Percentiles rank a stretch among this genome's conserved stretches.
phyloP scores from a whole-genome alignment of 805 yeast genomes.

The Tetrapisispora nanseiensis region DNA sequence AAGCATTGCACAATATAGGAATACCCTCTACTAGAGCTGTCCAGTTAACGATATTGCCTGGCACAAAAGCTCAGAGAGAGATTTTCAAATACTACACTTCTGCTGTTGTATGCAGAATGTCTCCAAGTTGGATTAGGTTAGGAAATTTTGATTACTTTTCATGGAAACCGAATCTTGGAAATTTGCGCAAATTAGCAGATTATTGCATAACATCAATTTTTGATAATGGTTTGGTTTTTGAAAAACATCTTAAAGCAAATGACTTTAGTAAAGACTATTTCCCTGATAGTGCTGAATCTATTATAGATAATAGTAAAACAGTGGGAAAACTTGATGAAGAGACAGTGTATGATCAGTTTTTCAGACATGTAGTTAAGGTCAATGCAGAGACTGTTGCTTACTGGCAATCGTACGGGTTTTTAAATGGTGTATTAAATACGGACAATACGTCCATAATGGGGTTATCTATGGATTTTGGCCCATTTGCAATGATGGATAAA shows the following conservation, averaged over 20 bases:
- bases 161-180: constrained; percentile 57
- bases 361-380: constrained; percentile 55
- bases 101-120: constrained; percentile 76
- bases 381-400: constrained; percentile 72
- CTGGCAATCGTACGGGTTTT: constrained; percentile 87
- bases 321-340: neutral
- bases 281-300: constrained; percentile 17
- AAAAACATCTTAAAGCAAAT: constrained; percentile 17
- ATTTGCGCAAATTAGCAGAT: constrained; percentile 54
- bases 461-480: constrained; percentile 85
- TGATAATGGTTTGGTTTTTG: constrained; percentile 29
- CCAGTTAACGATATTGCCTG: constrained; percentile 61
- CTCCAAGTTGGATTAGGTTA: constrained; percentile 77
- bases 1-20: constrained; percentile 67
- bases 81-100: constrained; percentile 50
- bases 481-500: constrained; percentile 82
- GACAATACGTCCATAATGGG: constrained; percentile 91
- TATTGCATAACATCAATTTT: constrained; percentile 62
- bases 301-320: constrained; percentile 28
- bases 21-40: constrained; percentile 84
- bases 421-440: constrained; percentile 90
- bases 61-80: constrained; percentile 63
- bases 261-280: constrained; percentile 19
- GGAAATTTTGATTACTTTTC: constrained; percentile 84
- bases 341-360: constrained; percentile 59